Evolutionary conservation across 345 rosid genomes (phyloP).

Genomic region (Brassica juncea): DNA sequence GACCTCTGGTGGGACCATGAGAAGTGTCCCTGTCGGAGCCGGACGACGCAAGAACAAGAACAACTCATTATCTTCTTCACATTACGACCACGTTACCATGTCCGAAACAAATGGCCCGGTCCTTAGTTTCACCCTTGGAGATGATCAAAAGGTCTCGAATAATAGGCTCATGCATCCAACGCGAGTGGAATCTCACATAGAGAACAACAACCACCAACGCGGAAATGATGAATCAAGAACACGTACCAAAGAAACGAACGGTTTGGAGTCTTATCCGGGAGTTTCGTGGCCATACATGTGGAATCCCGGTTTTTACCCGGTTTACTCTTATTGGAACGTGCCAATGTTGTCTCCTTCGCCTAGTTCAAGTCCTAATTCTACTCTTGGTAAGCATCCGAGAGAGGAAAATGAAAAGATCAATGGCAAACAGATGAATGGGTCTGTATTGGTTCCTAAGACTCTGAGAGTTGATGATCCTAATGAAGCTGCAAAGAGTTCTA

Average conservation of each 20-base stretch:
- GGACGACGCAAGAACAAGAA: constrained; percentile 91
- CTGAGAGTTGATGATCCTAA: constrained; percentile 67
- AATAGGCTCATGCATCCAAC: not conserved
- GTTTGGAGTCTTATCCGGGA: constrained; percentile 48
- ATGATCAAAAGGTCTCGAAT: constrained; percentile 33
- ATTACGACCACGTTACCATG: constrained; percentile 59
- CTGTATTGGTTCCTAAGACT: constrained; percentile 67
- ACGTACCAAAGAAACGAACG: constrained; percentile 35
- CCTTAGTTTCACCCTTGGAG: constrained; percentile 64
- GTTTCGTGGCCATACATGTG: constrained; percentile 84
- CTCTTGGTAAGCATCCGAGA: constrained; percentile 71
- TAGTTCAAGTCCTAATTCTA: constrained; percentile 39
- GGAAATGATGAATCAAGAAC: not conserved
- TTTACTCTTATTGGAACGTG: constrained; percentile 68
- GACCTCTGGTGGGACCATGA: constrained; percentile 95
- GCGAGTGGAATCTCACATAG: too few species aligned
- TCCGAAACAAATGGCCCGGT: constrained; percentile 56
- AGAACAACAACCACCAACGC: constrained; percentile 31
- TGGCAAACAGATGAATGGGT: constrained; percentile 46
- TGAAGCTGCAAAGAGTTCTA: constrained; percentile 79
- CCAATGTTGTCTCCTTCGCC: constrained; percentile 51
- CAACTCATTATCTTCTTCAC: constrained; percentile 40
- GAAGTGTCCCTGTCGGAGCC: constrained; percentile 86
- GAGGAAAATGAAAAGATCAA: constrained; percentile 34
- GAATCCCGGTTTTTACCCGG: constrained; percentile 57